Base-by-base conservation (phyloP, 306 rosid species). In the Dicorynia guianensis region DNA sequence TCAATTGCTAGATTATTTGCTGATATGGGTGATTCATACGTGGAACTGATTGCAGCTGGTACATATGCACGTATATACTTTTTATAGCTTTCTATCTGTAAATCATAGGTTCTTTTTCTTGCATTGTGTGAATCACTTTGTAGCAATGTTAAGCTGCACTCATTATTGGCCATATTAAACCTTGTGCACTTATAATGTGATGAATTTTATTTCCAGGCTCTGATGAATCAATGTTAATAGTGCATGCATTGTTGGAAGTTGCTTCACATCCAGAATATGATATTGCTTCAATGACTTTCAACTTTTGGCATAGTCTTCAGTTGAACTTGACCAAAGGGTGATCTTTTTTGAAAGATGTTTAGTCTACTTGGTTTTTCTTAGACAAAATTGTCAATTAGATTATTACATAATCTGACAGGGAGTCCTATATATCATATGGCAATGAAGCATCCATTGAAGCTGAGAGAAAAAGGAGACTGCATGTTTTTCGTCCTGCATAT, bases 301-400 rank as follows among this genome's bases (percentile, higher is more conserved):
- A 96, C 77, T 96, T 96, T 85, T 96, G 99, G 99, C 99, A 96
- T 17, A 96, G 91, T 85, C 96, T 96, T 74, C 99, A 96, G 84
- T 85, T 82, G 84, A 86, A 84, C 88, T 89, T 92, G 85, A 96
- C 94, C 79, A 96, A 66, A 84, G 84, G 96, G 99, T 96, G 79
- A 76, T 58, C 57, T 50, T 9, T 17, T 39, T 4, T 6, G 47
- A 62, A 64, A 67, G 34, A 50, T 76, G 6, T 53, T 36, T 38
- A 13, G 48, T 42, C 39, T 79, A 42, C 44, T 14, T 47, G 63
- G 50, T 56, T 60, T 44, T 80, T 72, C 54, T 63, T 72, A 33
- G 67, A 83, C 59, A 60, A 63, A 15, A 83, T 67, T 78, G 50
- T 79, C 60, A 77, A 67, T 72, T 20, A 67, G 35, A 67, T 53